A percentile compares a stretch with the other conserved stretches of the same genome.
Conservation (phyloP, 305 asterid genomes). For the Fraxinus nigra region DNA sequence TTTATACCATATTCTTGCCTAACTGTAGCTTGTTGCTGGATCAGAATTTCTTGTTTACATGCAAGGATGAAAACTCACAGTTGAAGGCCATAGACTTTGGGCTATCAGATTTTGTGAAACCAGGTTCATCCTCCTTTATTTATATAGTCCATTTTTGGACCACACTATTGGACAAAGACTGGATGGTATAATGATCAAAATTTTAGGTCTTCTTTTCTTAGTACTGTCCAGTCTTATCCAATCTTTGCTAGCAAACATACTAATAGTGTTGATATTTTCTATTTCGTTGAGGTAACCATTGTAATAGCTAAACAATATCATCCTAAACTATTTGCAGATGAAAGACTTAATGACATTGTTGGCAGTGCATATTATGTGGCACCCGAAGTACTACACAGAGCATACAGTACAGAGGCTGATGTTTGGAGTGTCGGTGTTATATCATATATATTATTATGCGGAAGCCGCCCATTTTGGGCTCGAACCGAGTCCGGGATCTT, state of each 20-base stretch:
- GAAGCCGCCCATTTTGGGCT: slow-evolving; percentile 91
- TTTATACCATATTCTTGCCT: slow-evolving; percentile 18
- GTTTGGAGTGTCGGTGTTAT: slow-evolving; percentile 88
- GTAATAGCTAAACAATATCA: not conserved
- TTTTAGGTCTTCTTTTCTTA: not conserved
- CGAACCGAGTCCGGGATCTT: slow-evolving; percentile 85
- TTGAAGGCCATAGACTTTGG: slow-evolving; percentile 85
- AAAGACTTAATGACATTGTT: slow-evolving; percentile 81
- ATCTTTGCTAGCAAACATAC: not conserved
- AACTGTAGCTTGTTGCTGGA: slow-evolving; percentile 33
- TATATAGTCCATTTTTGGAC: not conserved
- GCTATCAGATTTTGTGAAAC: slow-evolving; percentile 77
- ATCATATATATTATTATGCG: slow-evolving; percentile 69
- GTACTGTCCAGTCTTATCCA: not conserved
- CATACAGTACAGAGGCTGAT: slow-evolving; percentile 82
- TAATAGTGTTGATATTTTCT: not conserved
- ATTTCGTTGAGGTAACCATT: not conserved
- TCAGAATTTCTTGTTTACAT: slow-evolving; percentile 71
- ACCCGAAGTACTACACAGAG: slow-evolving; percentile 77
- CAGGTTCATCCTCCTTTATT: slow-evolving; percentile 44
- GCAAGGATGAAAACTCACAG: slow-evolving; percentile 64
- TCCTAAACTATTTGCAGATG: slow-evolving; percentile 46
- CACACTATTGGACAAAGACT: not conserved
- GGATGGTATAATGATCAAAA: not conserved
- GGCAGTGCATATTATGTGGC: slow-evolving; percentile 89